Conservation (phyloP, 2,329 filamentous ascomycete genomes). For the Macroventuria anomochaeta region DNA sequence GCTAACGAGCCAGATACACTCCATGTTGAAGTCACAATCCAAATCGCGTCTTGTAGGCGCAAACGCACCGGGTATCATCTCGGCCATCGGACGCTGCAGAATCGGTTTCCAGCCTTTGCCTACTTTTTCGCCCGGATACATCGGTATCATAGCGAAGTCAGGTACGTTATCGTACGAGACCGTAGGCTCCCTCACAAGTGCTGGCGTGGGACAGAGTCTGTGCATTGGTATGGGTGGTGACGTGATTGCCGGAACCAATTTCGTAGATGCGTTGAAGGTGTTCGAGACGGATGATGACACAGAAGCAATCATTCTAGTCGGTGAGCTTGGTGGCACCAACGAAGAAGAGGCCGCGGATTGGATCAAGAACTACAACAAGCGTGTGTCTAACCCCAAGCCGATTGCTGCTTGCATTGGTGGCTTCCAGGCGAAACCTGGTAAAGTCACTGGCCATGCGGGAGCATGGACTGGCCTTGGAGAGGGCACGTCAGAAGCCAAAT, state of each 20-base stretch:
- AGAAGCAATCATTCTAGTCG: conserved; percentile 73
- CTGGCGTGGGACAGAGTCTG: conserved; percentile 77
- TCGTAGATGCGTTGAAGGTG: conserved; percentile 72
- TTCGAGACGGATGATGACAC: conserved; percentile 72
- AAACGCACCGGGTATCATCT: conserved; percentile 83
- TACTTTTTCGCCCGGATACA: conserved; percentile 71
- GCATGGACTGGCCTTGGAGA: conserved; percentile 74
- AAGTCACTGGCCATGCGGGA: conserved; percentile 81
- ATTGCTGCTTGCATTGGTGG: conserved; percentile 76
- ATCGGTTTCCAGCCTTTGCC: conserved; percentile 80
- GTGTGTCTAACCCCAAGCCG: conserved; percentile 70
- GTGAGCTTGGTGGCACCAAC: conserved; percentile 73
- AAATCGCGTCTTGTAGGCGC: conserved; percentile 77
- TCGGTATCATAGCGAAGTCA: conserved; percentile 81
- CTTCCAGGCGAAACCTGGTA: conserved; percentile 65
- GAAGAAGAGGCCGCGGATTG: conserved; percentile 77
- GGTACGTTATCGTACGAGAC: conserved; percentile 82
- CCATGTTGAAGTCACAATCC: conserved; percentile 73
- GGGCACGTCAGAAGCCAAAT: conserved; percentile 69
- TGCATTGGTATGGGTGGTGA: conserved; percentile 82
- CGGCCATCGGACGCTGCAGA: conserved; percentile 71
- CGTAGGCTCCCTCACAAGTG: conserved; percentile 74
- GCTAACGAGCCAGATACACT: conserved; percentile 62
- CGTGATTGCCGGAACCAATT: conserved; percentile 74
- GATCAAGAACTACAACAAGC: conserved; percentile 69